Conservation (phyloP, 2,329 filamentous ascomycete species). For the Colletotrichum plurivorum region DNA sequence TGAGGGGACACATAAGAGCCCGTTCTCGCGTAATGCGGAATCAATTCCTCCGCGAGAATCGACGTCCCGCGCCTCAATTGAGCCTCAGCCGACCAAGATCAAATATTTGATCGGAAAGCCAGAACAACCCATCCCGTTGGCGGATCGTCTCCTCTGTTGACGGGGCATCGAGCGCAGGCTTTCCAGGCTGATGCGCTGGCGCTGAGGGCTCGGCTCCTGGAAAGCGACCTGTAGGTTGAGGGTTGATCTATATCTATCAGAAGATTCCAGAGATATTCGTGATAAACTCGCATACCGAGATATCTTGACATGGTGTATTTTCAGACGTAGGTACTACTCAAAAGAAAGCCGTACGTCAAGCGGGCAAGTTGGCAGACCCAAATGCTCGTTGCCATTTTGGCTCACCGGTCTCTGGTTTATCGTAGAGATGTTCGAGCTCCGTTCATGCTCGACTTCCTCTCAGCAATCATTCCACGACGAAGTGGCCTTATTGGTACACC, state of each 20-base stretch:
- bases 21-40: conserved; percentile 32
- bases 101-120: not conserved
- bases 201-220: too few relatives aligned
- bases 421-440: too few relatives aligned
- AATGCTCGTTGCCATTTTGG: too few relatives aligned
- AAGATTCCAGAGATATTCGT: not conserved
- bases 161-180: conserved; percentile 60
- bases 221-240: conserved; percentile 68
- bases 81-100: conserved; percentile 25
- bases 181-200: too few relatives aligned
- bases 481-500: conserved; percentile 48
- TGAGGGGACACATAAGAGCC: not conserved
- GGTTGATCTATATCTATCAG: conserved; percentile 57
- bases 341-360: conserved; percentile 50
- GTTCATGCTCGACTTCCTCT: conserved; percentile 50
- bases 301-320: conserved; percentile 40
- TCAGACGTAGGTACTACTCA: conserved; percentile 67
- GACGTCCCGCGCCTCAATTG: not conserved
- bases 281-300: too few relatives aligned
- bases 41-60: conserved; percentile 23
- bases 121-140: not conserved
- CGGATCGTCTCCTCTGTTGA: conserved; percentile 50
- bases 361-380: too few relatives aligned
- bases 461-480: not conserved
- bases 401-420: too few relatives aligned